These are phyloP conservation scores for Chlorella sp. DNA, from an alignment of 139 green algal species.

Conservation along the genomic window DNA sequence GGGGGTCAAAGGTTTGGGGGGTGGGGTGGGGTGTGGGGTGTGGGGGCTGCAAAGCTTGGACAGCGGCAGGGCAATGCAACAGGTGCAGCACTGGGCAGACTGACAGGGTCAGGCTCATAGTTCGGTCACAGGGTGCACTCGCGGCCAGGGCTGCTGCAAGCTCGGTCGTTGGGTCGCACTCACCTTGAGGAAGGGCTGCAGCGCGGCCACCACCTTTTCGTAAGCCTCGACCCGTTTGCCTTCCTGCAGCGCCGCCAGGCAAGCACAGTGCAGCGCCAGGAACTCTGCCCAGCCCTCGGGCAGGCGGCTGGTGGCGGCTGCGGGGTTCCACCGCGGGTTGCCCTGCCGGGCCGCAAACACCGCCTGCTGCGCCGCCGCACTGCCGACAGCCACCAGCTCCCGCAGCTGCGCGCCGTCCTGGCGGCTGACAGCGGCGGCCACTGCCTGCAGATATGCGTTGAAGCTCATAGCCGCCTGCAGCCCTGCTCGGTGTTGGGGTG, in stretches of 20 bases:
- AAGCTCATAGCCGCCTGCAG: neutral
- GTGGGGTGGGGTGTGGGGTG: too few relatives aligned
- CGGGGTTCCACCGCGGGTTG: slow-evolving; percentile 39
- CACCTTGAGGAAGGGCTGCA: slow-evolving; percentile 51
- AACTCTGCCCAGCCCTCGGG: slow-evolving; percentile 50
- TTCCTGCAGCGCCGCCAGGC: slow-evolving; percentile 38
- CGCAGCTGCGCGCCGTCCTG: slow-evolving; percentile 23
- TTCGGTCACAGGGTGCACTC: too few relatives aligned
- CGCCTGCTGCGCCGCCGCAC: slow-evolving; percentile 5
- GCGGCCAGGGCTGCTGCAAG: too few relatives aligned
- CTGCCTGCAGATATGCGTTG: slow-evolving; percentile 20
- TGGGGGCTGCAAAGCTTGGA: too few relatives aligned
- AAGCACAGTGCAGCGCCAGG: slow-evolving; percentile 40
- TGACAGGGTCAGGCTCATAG: too few relatives aligned
- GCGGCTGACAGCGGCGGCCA: neutral
- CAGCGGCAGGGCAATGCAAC: neutral
- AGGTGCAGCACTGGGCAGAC: neutral
- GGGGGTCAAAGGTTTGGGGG: too few relatives aligned
- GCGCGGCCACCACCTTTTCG: slow-evolving; percentile 29
- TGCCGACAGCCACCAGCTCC: slow-evolving; percentile 29
- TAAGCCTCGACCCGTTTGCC: slow-evolving; percentile 51
- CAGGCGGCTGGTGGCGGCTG: slow-evolving; percentile 9
- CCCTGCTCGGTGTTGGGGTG: too few relatives aligned
- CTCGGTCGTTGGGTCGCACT: too few relatives aligned
- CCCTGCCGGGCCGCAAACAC: slow-evolving; percentile 18